phyloP scores from a whole-genome alignment of 1,284 basidiomycete genomes.

The Puccinia sorghi region DNA sequence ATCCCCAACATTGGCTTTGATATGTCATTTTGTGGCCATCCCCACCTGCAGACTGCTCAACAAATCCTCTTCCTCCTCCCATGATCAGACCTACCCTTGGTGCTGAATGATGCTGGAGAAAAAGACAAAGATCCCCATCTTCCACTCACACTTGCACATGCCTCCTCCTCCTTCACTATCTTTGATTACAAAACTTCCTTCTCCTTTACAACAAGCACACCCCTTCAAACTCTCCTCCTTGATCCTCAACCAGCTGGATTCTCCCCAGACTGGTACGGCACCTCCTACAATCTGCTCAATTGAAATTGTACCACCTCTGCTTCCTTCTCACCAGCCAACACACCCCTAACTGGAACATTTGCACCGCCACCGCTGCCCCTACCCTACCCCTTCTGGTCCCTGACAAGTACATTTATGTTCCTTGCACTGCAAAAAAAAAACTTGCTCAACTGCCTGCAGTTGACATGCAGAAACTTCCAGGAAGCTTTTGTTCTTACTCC shows the following conservation, averaged over 20 bases:
- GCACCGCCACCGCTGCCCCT: slow-evolving; percentile 14
- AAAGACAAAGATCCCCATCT: neutral
- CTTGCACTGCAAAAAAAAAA: no score
- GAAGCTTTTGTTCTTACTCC: no score
- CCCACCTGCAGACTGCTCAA: slow-evolving; percentile 11
- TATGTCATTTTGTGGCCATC: slow-evolving; percentile 32
- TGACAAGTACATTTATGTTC: slow-evolving; percentile 8
- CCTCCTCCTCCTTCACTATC: neutral
- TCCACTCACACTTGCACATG: neutral
- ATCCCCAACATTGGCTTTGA: slow-evolving; percentile 31
- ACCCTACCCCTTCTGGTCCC: slow-evolving; percentile 33
- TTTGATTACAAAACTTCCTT: neutral
- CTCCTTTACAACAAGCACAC: neutral
- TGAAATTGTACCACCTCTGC: slow-evolving; percentile 39
- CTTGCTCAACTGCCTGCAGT: no score
- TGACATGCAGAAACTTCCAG: no score
- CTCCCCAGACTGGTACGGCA: slow-evolving; percentile 38
- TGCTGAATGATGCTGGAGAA: neutral
- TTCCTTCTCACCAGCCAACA: slow-evolving; percentile 18
- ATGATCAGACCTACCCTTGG: neutral
- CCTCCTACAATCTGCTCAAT: slow-evolving; percentile 35
- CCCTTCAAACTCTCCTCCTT: slow-evolving; percentile 27
- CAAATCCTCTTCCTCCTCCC: neutral
- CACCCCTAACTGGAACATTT: slow-evolving; percentile 36
- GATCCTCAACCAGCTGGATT: slow-evolving; percentile 24